Percentiles rank a stretch among this genome's conserved stretches.
Evolutionary conservation across 164 flowering plant genomes (phyloP).

Genomic region (Nymphaea colorata): DNA sequence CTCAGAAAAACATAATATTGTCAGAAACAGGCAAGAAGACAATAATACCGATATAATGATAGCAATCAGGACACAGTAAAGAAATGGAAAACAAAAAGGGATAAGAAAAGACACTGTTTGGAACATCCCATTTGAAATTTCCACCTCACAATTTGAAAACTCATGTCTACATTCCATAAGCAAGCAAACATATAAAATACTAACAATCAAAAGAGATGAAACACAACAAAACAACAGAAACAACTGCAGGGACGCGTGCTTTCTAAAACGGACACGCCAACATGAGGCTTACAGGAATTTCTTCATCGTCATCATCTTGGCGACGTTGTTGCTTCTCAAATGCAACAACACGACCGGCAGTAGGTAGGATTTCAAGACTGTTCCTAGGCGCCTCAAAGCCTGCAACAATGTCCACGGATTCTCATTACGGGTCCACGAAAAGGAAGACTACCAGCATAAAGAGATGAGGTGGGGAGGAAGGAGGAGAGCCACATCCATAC

Average conservation of each 20-base stretch:
- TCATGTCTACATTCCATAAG: background rate
- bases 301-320: conserved; percentile 18
- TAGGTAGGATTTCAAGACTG: conserved; percentile 56
- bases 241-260: no score
- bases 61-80: background rate
- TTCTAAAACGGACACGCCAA: no score
- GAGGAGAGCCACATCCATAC: background rate
- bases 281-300: conserved; percentile 39
- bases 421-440: background rate
- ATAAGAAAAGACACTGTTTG: no score
- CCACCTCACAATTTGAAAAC: background rate
- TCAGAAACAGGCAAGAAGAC: conserved; percentile 15
- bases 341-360: background rate
- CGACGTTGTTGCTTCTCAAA: conserved; percentile 14
- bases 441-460: background rate
- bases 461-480: background rate
- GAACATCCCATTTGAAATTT: no score
- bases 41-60: background rate
- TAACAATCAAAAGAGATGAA: background rate
- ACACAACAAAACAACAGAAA: no score
- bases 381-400: conserved; percentile 83
- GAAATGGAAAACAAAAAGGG: background rate
- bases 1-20: conserved; percentile 38
- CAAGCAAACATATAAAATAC: background rate
- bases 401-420: conserved; percentile 10